Conservation (phyloP, 257 asterid genomes). For the Knoxia roxburghii region DNA sequence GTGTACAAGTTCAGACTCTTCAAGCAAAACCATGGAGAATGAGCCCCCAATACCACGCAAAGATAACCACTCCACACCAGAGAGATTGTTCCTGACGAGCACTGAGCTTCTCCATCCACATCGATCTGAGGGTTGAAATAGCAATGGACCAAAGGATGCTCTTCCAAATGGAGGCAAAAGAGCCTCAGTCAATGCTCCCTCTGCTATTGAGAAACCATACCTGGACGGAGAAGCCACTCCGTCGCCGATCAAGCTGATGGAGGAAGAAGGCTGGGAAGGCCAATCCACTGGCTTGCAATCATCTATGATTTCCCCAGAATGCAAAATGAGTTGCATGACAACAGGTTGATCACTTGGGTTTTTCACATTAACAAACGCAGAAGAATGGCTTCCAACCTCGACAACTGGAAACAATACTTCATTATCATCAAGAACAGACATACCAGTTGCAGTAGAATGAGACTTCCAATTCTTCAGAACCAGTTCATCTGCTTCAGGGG, state of each 20-base stretch:
- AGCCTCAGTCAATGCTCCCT: constrained; percentile 76
- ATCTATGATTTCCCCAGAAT: constrained; percentile 62
- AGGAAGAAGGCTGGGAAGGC: constrained; percentile 42
- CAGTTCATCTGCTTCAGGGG: constrained; percentile 53
- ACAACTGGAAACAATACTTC: constrained; percentile 56
- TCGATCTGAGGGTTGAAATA: constrained; percentile 75
- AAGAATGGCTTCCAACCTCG: constrained; percentile 57
- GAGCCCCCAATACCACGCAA: constrained; percentile 78
- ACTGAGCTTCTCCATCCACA: constrained; percentile 90
- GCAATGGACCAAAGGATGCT: constrained; percentile 73
- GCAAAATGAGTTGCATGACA: constrained; percentile 68
- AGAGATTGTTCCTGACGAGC: constrained; percentile 71
- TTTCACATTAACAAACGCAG: constrained; percentile 54
- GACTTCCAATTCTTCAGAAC: constrained; percentile 76
- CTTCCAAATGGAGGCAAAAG: constrained; percentile 53
- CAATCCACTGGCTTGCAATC: constrained; percentile 51
- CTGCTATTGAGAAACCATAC: constrained; percentile 78
- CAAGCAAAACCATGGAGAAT: constrained; percentile 56
- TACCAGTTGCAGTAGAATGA: constrained; percentile 46
- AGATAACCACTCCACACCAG: constrained; percentile 88
- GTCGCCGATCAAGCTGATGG: constrained; percentile 37
- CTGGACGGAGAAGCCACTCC: constrained; percentile 48
- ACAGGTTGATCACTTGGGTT: constrained; percentile 72
- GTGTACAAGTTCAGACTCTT: constrained; percentile 49
- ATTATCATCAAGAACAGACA: constrained; percentile 48